These are phyloP conservation scores for Fusarium humuli DNA, from an alignment of 2,329 filamentous ascomycete genomes.

Conservation along the genomic window DNA sequence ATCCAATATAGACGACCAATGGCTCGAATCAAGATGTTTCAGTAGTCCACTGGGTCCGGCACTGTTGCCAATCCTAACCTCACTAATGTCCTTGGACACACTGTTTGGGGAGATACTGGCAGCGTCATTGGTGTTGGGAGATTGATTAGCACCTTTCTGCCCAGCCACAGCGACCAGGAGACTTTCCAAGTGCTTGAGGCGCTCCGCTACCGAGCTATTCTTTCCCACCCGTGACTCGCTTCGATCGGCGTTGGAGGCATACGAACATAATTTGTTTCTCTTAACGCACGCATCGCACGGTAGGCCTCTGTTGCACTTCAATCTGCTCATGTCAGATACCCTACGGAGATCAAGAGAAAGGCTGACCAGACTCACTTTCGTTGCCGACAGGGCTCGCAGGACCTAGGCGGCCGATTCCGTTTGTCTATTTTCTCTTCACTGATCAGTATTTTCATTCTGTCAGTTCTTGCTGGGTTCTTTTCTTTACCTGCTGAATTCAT, in stretches of 20 bases:
- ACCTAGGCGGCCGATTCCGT: conserved; percentile 50
- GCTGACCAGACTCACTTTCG: conserved; percentile 46
- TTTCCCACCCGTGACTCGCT: background rate
- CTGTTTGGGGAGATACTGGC: background rate
- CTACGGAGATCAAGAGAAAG: background rate
- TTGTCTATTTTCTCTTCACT: conserved; percentile 45
- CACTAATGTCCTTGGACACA: too few relatives aligned
- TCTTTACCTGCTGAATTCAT: conserved; percentile 11
- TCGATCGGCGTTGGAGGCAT: conserved; percentile 48
- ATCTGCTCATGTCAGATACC: conserved; percentile 20
- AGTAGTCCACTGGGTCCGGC: accelerated
- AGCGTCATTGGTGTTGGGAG: background rate
- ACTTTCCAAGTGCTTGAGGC: conserved; percentile 48
- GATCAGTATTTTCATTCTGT: background rate
- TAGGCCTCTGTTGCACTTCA: conserved; percentile 49
- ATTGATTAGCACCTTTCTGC: background rate
- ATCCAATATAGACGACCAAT: conserved; percentile 53
- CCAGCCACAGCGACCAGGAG: conserved; percentile 39
- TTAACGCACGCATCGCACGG: conserved; percentile 50
- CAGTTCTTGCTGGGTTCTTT: background rate
- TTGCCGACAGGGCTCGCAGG: conserved; percentile 51
- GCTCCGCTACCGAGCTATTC: conserved; percentile 28
- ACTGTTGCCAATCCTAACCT: accelerated
- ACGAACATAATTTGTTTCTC: conserved; percentile 47
- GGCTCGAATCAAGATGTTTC: conserved; percentile 48